These are phyloP conservation scores for Colletotrichum echinochloae DNA, from an alignment of 2,329 filamentous ascomycete genomes.

Conservation along the genomic window DNA sequence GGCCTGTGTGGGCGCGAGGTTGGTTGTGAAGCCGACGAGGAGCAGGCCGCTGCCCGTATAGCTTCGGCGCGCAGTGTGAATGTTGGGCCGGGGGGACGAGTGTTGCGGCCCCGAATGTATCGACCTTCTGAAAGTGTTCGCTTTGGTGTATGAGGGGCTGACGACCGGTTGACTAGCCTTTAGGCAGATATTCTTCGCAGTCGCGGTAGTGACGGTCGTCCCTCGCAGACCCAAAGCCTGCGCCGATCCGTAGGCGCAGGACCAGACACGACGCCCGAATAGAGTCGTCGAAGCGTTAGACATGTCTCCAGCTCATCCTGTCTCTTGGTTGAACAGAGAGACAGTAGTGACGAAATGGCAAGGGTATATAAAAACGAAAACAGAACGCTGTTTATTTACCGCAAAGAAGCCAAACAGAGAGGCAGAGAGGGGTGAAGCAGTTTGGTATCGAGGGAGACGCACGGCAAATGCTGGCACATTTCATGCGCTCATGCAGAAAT, in stretches of 20 bases:
- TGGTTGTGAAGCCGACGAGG: conserved; percentile 58
- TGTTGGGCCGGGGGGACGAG: conserved; percentile 33
- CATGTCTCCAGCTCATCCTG: conserved; percentile 56
- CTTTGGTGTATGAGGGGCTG: conserved; percentile 1
- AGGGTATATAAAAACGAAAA: not conserved
- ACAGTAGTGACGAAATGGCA: not conserved
- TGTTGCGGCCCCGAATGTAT: conserved; percentile 24
- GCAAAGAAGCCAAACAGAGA: conserved; percentile 5
- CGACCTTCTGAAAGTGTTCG: conserved; percentile 25
- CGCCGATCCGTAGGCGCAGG: conserved; percentile 44
- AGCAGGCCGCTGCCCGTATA: conserved; percentile 68
- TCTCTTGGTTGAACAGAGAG: conserved; percentile 38
- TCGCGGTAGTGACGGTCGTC: conserved; percentile 20
- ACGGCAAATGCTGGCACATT: conserved; percentile 36
- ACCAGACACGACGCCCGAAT: conserved; percentile 51
- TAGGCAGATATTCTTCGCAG: conserved; percentile 14
- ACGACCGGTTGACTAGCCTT: conserved; percentile 20
- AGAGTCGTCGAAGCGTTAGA: conserved; percentile 51
- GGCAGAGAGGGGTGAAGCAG: conserved; percentile 9
- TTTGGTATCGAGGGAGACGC: conserved; percentile 14
- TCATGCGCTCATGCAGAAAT: conserved; percentile 40
- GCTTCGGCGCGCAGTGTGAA: conserved; percentile 59
- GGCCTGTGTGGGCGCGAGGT: conserved; percentile 53
- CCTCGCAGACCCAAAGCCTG: conserved; percentile 34
- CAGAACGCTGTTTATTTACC: conserved; percentile 14